Evolutionary conservation across 2,329 filamentous ascomycete genomes (phyloP).

Genomic region (Myriosclerotinia duriaeana): DNA sequence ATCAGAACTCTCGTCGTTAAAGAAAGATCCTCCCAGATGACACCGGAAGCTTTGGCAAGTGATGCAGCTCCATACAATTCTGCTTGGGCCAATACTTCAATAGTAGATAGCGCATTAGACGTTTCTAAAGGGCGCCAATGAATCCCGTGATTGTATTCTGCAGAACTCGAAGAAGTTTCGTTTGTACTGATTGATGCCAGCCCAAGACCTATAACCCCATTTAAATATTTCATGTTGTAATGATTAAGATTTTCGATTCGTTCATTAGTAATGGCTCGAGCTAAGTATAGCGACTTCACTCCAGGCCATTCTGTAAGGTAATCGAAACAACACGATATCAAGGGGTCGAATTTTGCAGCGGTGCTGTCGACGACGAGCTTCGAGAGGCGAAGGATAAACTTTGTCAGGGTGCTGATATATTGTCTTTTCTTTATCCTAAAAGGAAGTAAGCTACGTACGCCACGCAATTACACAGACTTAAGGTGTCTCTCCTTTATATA

Average conservation of each 20-base stretch:
- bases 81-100: background rate
- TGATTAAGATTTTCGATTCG: background rate
- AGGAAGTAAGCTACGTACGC: background rate
- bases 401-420: background rate
- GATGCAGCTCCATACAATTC: background rate
- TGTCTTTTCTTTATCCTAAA: background rate
- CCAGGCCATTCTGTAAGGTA: slow-evolving; percentile 5
- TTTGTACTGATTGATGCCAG: background rate
- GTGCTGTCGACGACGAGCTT: background rate
- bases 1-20: background rate
- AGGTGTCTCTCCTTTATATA: too few relatives aligned
- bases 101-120: background rate
- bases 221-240: background rate
- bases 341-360: background rate
- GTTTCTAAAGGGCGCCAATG: background rate
- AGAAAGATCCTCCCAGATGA: background rate
- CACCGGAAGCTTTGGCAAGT: background rate
- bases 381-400: background rate
- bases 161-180: background rate
- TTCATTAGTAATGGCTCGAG: background rate
- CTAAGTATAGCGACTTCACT: background rate
- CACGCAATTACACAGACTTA: background rate
- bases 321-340: slow-evolving; percentile 1
- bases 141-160: background rate
- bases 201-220: background rate